Percentiles rank a stretch among this genome's conserved stretches.
Conservation (phyloP, 2,329 filamentous ascomycete species). For the Pezicula neosporulosa region DNA sequence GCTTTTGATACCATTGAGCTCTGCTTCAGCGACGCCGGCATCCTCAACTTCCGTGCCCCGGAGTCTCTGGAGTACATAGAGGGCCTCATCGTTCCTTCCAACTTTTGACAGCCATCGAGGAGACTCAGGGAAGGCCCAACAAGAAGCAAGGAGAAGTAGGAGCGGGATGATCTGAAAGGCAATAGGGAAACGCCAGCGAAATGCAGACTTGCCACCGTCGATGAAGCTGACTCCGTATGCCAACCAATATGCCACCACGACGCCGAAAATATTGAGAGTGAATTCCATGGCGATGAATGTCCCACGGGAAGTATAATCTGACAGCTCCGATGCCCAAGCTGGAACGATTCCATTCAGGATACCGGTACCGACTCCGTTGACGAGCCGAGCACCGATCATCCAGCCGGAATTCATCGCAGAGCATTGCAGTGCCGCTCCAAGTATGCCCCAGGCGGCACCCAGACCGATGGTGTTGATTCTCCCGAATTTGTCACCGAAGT, state of each 20-base stretch:
- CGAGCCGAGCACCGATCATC: conserved; percentile 27
- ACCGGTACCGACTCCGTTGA: conserved; percentile 29
- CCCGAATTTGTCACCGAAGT: conserved; percentile 49
- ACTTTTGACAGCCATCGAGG: conserved; percentile 25
- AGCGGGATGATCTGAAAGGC: conserved; percentile 35
- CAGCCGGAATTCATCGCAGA: conserved; percentile 21
- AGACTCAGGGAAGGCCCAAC: conserved; percentile 42
- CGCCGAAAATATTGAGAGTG: conserved; percentile 26
- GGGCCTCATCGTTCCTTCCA: conserved; percentile 8
- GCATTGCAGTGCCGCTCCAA: conserved; percentile 23
- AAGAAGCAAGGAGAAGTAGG: conserved; percentile 33
- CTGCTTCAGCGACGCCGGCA: conserved; percentile 12
- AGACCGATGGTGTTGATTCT: conserved; percentile 47
- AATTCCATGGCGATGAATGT: conserved; percentile 26
- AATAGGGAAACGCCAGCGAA: conserved; percentile 28
- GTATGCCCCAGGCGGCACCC: conserved; percentile 31
- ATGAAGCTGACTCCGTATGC: conserved; percentile 36
- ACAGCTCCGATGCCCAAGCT: conserved; percentile 25
- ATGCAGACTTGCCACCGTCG: conserved; percentile 10
- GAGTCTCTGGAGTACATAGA: conserved; percentile 10
- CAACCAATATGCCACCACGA: conserved; percentile 28
- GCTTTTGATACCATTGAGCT: conserved; percentile 32
- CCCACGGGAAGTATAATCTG: conserved; percentile 24
- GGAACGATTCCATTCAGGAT: conserved; percentile 28
- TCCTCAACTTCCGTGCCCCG: conserved; percentile 5